Percentiles rank a stretch among this genome's conserved stretches.
These are phyloP conservation scores for Puccinia polysora DNA, from an alignment of 1,284 basidiomycete genomes.

Conservation along the genomic window DNA sequence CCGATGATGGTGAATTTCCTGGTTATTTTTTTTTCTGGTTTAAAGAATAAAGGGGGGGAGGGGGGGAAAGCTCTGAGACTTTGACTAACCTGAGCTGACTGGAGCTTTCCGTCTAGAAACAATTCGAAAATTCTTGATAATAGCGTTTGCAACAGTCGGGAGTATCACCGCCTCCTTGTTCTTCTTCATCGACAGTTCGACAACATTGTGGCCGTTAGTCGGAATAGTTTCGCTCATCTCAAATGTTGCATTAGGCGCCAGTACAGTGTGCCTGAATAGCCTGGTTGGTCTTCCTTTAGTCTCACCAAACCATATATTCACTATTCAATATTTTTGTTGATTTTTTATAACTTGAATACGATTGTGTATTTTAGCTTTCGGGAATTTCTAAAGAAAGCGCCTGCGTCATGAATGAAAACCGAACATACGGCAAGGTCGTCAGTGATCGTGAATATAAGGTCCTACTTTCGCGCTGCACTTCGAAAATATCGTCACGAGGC, in stretches of 20 bases:
- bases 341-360: background rate
- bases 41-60: too few species aligned
- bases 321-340: background rate
- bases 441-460: constrained; percentile 1
- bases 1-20: constrained; percentile 15
- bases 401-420: background rate
- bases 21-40: background rate
- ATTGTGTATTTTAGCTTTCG: background rate
- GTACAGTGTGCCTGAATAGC: constrained; percentile 31
- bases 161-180: constrained; percentile 20
- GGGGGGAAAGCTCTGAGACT: too few species aligned
- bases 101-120: background rate
- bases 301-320: too few species aligned
- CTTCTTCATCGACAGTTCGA: constrained; percentile 17
- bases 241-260: constrained; percentile 4
- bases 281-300: constrained; percentile 22
- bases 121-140: constrained; percentile 12
- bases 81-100: background rate
- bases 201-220: background rate
- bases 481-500: constrained; percentile 18
- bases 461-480: constrained; percentile 12
- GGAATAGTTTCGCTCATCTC: constrained; percentile 14
- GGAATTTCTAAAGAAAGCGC: constrained; percentile 32
- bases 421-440: background rate
- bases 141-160: constrained; percentile 7